phyloP scores from a whole-genome alignment of 768 basidiomycete genomes.

The Xerocomellus intermedius region DNA sequence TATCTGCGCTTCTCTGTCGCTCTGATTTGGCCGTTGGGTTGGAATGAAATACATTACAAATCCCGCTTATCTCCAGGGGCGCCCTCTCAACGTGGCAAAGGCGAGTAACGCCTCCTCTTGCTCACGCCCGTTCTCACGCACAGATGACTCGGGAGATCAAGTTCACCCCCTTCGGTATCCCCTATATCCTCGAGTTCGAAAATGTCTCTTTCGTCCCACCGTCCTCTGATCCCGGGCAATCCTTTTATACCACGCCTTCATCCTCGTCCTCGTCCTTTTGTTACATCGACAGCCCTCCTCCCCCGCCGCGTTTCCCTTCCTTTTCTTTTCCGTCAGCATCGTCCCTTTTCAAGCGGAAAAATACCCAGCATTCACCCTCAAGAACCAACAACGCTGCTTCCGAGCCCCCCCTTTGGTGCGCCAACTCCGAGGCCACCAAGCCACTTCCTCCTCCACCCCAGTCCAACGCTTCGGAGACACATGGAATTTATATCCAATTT shows the following conservation, averaged over 20 bases:
- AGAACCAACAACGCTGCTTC: not conserved
- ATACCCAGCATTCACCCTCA: not conserved
- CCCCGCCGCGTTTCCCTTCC: conserved; percentile 7
- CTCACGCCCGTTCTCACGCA: not conserved
- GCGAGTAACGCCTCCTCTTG: not conserved
- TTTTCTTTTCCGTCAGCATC: conserved; percentile 20
- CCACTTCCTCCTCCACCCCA: conserved; percentile 20
- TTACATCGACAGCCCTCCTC: conserved; percentile 24
- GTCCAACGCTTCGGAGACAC: conserved; percentile 2
- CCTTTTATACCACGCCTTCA: not conserved
- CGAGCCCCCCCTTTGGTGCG: not conserved
- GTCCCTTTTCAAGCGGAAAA: conserved; percentile 28
- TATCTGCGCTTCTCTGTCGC: not conserved
- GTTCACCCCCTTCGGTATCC: conserved; percentile 31
- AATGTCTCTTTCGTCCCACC: conserved; percentile 22
- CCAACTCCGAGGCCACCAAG: conserved; percentile 6
- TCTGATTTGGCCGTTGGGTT: not conserved
- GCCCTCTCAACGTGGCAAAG: conserved; percentile 2
- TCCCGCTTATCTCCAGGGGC: not conserved
- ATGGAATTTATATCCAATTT: conserved; percentile 29
- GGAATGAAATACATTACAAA: conserved; percentile 2
- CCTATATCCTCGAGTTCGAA: conserved; percentile 30
- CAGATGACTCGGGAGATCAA: conserved; percentile 26
- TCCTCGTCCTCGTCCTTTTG: conserved; percentile 29
- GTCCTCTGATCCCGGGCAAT: too few relatives aligned